Evolutionary conservation across 2,329 filamentous ascomycete genomes (phyloP), one percentile per base, ranked within the genome.

Genomic region (Talaromyces funiculosus): DNA sequence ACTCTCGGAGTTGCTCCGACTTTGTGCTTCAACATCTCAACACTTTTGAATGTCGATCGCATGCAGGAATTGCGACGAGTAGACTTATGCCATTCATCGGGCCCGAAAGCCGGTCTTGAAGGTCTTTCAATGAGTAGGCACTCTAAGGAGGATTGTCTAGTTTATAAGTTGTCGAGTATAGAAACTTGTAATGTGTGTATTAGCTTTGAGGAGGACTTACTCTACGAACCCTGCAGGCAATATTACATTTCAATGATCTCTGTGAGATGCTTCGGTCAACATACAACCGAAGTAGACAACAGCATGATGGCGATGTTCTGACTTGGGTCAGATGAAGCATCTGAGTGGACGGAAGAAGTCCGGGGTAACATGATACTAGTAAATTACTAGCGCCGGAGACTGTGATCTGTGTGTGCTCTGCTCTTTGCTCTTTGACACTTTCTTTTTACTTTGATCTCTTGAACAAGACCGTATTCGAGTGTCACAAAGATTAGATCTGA

Each of bases 1-100:
- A 20, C 37, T 42, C 42, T 60, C 61, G 61, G 61, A 62, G 57
- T 60, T 62, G 61, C 57, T 62, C 61, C 61, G 61, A 58, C 35
- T 14, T 29, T 33, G n/a, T 5, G 26, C n/a, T 51, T 51, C 47
- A 14, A 31, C 10, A 8, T 33, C 29, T 7, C 47, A 33, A 35
- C 10, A 8, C 18, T 12, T 33, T 35, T 2, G n/a, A 18, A 7
- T 22, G n/a, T 22, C 14, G 10, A 14, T 35, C 5, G n/a, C 29
- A 20, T 31, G 29, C 29, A 20, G 18, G 29, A 3, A 31, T 7
- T 16, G 29, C n/a, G 26, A 49, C 18, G 47, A 33, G 47, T 33
- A 33, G 29, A 22, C n/a, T 20, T 20, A 16, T 20, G 4, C 18
- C 9, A 33, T 33, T 4, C 4, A 16, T 3, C 47, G 5, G 8